phyloP scores from a whole-genome alignment of 345 rosid genomes.

The Draba incana region DNA sequence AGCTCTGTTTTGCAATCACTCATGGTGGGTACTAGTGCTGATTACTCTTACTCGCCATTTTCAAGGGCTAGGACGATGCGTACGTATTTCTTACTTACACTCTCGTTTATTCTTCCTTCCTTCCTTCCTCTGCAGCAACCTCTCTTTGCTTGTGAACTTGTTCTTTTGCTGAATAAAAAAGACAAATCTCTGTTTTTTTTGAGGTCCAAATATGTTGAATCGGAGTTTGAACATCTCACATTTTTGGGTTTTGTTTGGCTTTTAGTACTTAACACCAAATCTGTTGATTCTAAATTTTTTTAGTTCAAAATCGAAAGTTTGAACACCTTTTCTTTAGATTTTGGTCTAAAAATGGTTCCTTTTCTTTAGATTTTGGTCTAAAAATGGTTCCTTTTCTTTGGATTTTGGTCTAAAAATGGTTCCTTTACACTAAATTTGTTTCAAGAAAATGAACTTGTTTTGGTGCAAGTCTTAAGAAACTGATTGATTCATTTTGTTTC shows the following conservation, averaged over 20 bases:
- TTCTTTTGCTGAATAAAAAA: background rate
- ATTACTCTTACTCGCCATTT: background rate
- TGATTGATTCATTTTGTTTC: background rate
- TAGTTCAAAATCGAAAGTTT: background rate
- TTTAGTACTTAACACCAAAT: background rate
- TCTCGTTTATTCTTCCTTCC: conserved; percentile 15
- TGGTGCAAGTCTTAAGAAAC: background rate
- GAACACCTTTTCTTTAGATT: background rate
- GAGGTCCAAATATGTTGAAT: background rate
- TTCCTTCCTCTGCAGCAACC: background rate
- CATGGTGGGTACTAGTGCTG: conserved; percentile 24
- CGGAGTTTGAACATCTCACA: background rate
- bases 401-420: conserved; percentile 14
- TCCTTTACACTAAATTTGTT: background rate
- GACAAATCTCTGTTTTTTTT: conserved; percentile 1
- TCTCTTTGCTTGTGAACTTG: conserved; percentile 18
- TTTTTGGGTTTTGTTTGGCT: background rate
- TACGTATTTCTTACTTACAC: conserved; percentile 15
- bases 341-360: conserved; percentile 20
- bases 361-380: conserved; percentile 5
- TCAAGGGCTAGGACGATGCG: background rate
- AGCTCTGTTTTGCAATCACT: conserved; percentile 24
- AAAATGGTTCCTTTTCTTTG: conserved; percentile 11
- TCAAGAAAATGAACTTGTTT: background rate
- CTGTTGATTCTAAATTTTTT: conserved; percentile 3